Base-by-base conservation (phyloP, 2,329 filamentous ascomycete species). In the Helminthosporium solani region DNA sequence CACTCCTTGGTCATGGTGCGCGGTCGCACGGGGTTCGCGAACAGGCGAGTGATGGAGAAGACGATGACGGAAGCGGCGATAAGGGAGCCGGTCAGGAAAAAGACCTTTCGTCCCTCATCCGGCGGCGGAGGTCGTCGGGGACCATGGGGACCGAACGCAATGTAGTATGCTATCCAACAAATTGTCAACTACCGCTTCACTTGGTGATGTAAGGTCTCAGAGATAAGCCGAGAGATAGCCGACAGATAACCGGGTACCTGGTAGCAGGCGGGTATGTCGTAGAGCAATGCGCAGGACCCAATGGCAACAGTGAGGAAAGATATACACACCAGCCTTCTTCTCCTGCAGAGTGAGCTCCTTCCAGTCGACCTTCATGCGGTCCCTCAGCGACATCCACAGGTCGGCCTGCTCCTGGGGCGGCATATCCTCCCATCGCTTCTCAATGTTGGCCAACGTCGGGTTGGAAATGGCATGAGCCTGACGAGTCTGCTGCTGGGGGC, bases 321-420 rank as follows among this genome's bases (percentile, higher is more conserved):
- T 50, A 27, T 63, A 89, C 91, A 73, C 85, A 96, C 94, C 92
- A 66, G 94, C 94, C 81, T 95, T 97, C 88, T 99, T 96, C 83
- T 99, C 94, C 76, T 94, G 87, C 68, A 95, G 62, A 42, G 94
- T 96, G 78, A 99, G 79, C 70, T 97, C 90, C 70, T 86, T 83
- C 94, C 94, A 99, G 80, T 90, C 90, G 66, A 83, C 85, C 88
- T 96, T 96, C 94, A 99, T 99, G 70, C 94, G 87, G 78, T 99
- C 94, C 75, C 94, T 85, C 74, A 99, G 81, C 63, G 87, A 81
- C 94, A 99, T 99, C 94, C 94, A 99, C 66, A 99, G 80, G 72
- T 99, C 94, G 61, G 94, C 94, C 84, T 99, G 94, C 83, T 99
- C 94, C 81, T 96, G 90, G 57, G 94, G 90, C 49, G 92, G 91